Evolutionary conservation across 768 basidiomycete genomes (phyloP).

Genomic region (Daedalea quercina): DNA sequence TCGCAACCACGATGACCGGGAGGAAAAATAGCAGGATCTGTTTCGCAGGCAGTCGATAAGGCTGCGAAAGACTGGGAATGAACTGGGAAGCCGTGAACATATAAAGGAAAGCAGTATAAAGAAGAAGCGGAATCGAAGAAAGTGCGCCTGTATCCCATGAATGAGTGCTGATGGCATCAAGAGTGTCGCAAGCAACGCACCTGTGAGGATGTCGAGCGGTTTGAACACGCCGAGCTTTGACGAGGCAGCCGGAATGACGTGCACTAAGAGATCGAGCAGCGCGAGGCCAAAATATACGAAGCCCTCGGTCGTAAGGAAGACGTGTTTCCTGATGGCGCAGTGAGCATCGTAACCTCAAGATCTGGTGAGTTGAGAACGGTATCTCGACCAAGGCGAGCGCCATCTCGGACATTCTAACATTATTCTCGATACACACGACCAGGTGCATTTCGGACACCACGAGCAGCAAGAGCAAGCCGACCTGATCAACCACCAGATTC

Average conservation of each 20-base stretch:
- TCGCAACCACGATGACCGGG: slow-evolving; percentile 45
- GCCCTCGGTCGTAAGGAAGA: slow-evolving; percentile 57
- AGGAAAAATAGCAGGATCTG: slow-evolving; percentile 45
- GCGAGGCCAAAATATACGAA: slow-evolving; percentile 53
- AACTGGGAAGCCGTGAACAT: slow-evolving; percentile 47
- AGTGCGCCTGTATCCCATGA: slow-evolving; percentile 30
- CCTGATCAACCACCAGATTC: too few species aligned
- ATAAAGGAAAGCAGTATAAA: slow-evolving; percentile 58
- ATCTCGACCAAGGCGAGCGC: too few species aligned
- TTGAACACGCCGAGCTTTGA: slow-evolving; percentile 40
- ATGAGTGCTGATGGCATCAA: neutral
- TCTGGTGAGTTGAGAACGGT: too few species aligned
- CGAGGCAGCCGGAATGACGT: slow-evolving; percentile 45
- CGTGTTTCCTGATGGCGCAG: slow-evolving; percentile 35
- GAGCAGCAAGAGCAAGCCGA: too few species aligned
- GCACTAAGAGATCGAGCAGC: slow-evolving; percentile 54
- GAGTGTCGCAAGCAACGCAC: slow-evolving; percentile 38
- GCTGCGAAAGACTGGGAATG: slow-evolving; percentile 43
- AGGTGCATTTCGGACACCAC: too few species aligned
- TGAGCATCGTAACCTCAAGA: neutral
- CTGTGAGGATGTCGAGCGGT: slow-evolving; percentile 51
- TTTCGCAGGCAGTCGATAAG: slow-evolving; percentile 37
- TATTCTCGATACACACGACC: too few species aligned
- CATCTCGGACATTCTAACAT: too few species aligned
- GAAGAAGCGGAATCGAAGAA: slow-evolving; percentile 60